Conservation (phyloP, 2,329 filamentous ascomycete species). For the Conoideocrella luteorostrata region DNA sequence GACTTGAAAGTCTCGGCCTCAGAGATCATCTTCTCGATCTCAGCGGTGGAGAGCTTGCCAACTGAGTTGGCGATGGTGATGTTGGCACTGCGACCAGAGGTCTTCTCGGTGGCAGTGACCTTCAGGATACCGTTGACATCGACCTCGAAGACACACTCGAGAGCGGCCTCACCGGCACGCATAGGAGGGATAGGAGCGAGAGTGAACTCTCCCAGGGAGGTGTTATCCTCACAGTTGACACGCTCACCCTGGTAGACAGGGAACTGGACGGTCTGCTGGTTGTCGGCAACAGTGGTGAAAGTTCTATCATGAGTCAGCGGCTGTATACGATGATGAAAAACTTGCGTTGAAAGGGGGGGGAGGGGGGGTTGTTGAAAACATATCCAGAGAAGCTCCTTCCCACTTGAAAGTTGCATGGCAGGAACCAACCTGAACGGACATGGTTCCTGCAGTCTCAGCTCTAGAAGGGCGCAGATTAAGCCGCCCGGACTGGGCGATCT, state of each 20-base stretch:
- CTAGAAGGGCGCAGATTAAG: no score
- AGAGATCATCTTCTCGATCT: slow-evolving; percentile 98
- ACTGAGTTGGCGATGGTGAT: slow-evolving; percentile 99
- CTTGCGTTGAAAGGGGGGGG: not conserved
- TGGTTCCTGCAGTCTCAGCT: no score
- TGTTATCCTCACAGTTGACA: slow-evolving; percentile 98
- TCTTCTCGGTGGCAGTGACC: slow-evolving; percentile 99
- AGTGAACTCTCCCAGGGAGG: slow-evolving; percentile 94
- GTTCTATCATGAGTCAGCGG: slow-evolving; percentile 34
- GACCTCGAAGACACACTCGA: slow-evolving; percentile 98
- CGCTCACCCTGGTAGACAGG: slow-evolving; percentile 94
- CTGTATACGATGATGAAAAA: not conserved
- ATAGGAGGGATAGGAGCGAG: slow-evolving; percentile 81
- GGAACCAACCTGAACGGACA: not conserved
- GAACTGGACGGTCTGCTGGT: slow-evolving; percentile 68
- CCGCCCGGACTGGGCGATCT: no score
- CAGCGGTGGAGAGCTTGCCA: slow-evolving; percentile 86
- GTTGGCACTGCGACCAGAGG: slow-evolving; percentile 94
- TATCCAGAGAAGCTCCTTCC: not conserved
- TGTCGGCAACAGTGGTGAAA: slow-evolving; percentile 78
- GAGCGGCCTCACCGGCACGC: slow-evolving; percentile 91
- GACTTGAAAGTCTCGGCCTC: slow-evolving; percentile 98
- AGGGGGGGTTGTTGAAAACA: slow-evolving; percentile 1
- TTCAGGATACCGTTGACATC: slow-evolving; percentile 99
- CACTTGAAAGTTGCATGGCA: not conserved